Conservation (phyloP, 306 rosid species). For the Coriaria nepalensis region DNA sequence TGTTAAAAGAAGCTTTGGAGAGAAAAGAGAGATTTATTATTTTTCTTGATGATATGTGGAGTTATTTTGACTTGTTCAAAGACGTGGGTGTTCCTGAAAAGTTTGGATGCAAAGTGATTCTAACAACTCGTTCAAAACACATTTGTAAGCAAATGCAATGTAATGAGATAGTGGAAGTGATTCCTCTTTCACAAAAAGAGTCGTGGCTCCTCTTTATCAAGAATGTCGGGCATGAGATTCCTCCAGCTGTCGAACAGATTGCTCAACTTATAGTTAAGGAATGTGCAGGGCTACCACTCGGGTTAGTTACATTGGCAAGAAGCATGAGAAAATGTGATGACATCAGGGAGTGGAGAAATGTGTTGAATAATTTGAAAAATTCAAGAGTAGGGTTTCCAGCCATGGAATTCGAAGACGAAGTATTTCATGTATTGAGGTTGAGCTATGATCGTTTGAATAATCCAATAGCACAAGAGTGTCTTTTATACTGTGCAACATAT, state of each 20-base stretch:
- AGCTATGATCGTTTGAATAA: no score
- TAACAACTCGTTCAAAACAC: constrained; percentile 13
- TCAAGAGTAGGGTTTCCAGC: no score
- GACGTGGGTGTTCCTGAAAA: constrained; percentile 13
- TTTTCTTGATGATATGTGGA: constrained; percentile 29
- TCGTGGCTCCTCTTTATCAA: constrained; percentile 10
- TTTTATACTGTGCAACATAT: no score
- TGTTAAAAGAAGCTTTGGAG: background rate
- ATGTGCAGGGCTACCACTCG: background rate
- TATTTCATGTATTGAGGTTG: no score
- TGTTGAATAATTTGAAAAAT: background rate
- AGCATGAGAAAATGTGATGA: constrained; percentile 6
- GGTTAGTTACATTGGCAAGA: background rate
- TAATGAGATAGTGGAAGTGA: background rate
- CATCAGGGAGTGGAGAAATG: background rate
- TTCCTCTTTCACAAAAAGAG: background rate
- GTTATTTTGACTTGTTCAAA: constrained; percentile 5
- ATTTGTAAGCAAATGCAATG: constrained; percentile 15
- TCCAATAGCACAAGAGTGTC: no score
- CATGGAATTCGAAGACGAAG: no score
- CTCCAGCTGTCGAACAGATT: background rate
- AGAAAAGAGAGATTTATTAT: constrained; percentile 8
- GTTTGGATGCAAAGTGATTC: constrained; percentile 14
- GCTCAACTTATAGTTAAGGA: background rate
- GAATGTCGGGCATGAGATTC: background rate